Conservation (phyloP, 345 rosid species). For the Brassica nigra region DNA sequence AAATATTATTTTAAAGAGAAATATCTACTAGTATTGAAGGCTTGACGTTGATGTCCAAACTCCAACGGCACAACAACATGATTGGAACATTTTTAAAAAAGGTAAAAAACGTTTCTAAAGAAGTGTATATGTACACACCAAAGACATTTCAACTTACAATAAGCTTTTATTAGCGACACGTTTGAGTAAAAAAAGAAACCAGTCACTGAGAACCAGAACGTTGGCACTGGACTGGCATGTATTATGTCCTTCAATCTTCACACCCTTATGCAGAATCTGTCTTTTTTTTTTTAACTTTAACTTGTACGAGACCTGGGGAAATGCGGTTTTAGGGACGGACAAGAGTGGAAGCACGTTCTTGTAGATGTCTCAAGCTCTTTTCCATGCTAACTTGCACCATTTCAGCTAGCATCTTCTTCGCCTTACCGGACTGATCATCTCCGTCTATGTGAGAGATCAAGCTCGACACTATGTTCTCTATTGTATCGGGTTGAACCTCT, state of each 20-base stretch:
- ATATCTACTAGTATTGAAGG: background rate
- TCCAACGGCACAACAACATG: background rate
- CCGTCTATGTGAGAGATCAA: conserved; percentile 87
- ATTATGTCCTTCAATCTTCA: conserved; percentile 17
- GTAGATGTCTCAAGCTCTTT: conserved; percentile 90
- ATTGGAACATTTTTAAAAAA: background rate
- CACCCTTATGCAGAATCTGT: conserved; percentile 8
- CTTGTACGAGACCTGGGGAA: background rate
- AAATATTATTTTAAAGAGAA: background rate
- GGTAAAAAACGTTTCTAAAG: conserved; percentile 14
- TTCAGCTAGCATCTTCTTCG: conserved; percentile 94
- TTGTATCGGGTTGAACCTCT: conserved; percentile 75
- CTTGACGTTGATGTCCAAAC: conserved; percentile 12
- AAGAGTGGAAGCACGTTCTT: conserved; percentile 86
- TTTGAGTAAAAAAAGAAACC: conserved; percentile 27
- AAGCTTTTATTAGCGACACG: conserved; percentile 33
- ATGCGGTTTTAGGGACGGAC: conserved; percentile 50
- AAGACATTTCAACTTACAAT: conserved; percentile 6
- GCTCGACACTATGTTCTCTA: conserved; percentile 87
- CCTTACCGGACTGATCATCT: conserved; percentile 88
- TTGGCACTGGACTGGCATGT: conserved; percentile 41
- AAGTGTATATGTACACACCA: conserved; percentile 31
- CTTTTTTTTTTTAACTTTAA: background rate
- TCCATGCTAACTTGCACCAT: conserved; percentile 99
- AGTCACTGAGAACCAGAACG: conserved; percentile 41